Percentiles rank a stretch among this genome's conserved stretches.
These are phyloP conservation scores for Leptomonas seymouri DNA, from an alignment of 208 protist genomes.

Conservation along the genomic window DNA sequence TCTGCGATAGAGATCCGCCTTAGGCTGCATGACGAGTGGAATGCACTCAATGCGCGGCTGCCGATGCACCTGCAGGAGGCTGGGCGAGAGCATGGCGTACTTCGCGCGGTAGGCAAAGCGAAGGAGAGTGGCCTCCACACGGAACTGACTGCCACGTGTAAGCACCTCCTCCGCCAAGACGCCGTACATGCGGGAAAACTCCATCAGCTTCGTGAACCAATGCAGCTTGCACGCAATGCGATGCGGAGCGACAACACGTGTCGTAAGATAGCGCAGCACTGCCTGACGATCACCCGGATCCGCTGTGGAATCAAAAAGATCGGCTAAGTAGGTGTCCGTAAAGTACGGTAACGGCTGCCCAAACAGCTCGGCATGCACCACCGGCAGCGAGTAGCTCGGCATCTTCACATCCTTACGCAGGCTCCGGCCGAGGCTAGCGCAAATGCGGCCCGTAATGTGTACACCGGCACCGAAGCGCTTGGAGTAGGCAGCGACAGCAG, in stretches of 20 bases:
- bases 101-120: constrained; percentile 69
- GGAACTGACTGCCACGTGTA: constrained; percentile 84
- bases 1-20: constrained; percentile 57
- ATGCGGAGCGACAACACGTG: constrained; percentile 48
- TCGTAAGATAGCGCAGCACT: constrained; percentile 59
- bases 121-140: constrained; percentile 81
- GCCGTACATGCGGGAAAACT: constrained; percentile 84
- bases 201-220: constrained; percentile 59
- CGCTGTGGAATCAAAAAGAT: constrained; percentile 34
- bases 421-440: constrained; percentile 59
- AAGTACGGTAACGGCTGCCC: constrained; percentile 65
- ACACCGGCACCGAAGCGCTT: constrained; percentile 56
- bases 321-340: constrained; percentile 49
- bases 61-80: constrained; percentile 48
- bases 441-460: constrained; percentile 61
- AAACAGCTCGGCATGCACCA: constrained; percentile 60
- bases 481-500: constrained; percentile 28
- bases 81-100: constrained; percentile 76
- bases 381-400: constrained; percentile 60
- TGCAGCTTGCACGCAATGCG: constrained; percentile 58
- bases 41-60: constrained; percentile 81
- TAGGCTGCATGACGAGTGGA: constrained; percentile 83
- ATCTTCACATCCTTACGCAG: constrained; percentile 64
- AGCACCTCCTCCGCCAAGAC: constrained; percentile 79
- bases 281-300: constrained; percentile 15